A percentile compares a stretch with the other conserved stretches of the same genome.
Conservation (phyloP, 768 basidiomycete species). For the Phaffia tasmanica region DNA sequence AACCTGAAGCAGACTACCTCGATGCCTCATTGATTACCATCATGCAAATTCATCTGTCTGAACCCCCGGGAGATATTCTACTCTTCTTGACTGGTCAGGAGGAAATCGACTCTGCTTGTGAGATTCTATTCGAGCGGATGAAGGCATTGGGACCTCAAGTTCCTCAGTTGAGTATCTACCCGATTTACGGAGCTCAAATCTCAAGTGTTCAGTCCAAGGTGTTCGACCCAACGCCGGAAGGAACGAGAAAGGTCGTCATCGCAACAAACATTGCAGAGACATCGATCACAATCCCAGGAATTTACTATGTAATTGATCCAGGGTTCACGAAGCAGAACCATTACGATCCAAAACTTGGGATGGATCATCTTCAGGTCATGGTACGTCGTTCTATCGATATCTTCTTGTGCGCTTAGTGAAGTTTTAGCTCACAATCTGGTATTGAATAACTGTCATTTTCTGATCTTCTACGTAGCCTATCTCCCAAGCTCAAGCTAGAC, state of each 20-base stretch:
- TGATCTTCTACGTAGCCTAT: slow-evolving; percentile 49
- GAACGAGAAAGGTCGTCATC: slow-evolving; percentile 96
- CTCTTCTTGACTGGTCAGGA: slow-evolving; percentile 98
- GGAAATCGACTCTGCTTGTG: slow-evolving; percentile 95
- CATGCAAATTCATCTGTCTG: slow-evolving; percentile 98
- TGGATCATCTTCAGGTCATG: slow-evolving; percentile 98
- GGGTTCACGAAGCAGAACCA: slow-evolving; percentile 99
- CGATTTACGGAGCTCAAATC: slow-evolving; percentile 94
- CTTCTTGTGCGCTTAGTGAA: neutral
- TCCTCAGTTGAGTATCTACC: slow-evolving; percentile 88
- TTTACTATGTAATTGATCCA: slow-evolving; percentile 98
- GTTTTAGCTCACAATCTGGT: neutral
- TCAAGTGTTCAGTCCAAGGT: slow-evolving; percentile 97
- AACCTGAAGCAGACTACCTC: slow-evolving; percentile 92
- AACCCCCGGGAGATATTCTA: slow-evolving; percentile 90
- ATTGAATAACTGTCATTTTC: neutral
- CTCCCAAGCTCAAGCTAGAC: slow-evolving; percentile 94
- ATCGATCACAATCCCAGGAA: slow-evolving; percentile 92
- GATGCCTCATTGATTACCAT: slow-evolving; percentile 97
- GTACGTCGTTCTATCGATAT: slow-evolving; percentile 30
- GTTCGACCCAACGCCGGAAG: slow-evolving; percentile 94
- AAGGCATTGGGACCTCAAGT: slow-evolving; percentile 98
- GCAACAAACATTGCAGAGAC: slow-evolving; percentile 99
- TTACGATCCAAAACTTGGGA: slow-evolving; percentile 90
- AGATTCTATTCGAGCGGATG: slow-evolving; percentile 96